Percentiles rank a stretch among this genome's conserved stretches.
phyloP scores from a whole-genome alignment of 1,284 basidiomycete genomes.

The Vanrija humicola region DNA sequence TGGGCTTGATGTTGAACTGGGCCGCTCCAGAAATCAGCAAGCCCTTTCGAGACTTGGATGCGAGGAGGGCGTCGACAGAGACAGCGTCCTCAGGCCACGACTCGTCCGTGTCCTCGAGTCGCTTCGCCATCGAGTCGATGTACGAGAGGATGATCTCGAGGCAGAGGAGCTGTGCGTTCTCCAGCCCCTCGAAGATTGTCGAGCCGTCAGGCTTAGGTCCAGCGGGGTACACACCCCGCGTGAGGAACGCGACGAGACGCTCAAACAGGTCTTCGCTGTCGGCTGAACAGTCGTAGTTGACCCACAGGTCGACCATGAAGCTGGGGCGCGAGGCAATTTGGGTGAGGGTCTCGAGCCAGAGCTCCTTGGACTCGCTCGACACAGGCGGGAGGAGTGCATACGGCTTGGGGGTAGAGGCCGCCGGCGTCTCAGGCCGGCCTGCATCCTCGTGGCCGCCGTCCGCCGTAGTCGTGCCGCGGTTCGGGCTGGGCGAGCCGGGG shows the following conservation, averaged over 20 bases:
- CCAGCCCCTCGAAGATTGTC: constrained; percentile 56
- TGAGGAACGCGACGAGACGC: constrained; percentile 81
- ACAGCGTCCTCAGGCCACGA: constrained; percentile 60
- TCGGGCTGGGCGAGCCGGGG: constrained; percentile 55
- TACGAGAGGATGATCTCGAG: constrained; percentile 84
- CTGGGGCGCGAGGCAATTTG: constrained; percentile 66
- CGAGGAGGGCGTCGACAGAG: constrained; percentile 59
- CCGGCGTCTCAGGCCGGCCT: constrained; percentile 13
- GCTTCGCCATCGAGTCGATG: constrained; percentile 80
- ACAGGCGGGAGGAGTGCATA: constrained; percentile 55
- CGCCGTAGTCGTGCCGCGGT: constrained; percentile 8
- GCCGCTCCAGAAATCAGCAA: constrained; percentile 78
- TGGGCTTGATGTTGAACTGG: constrained; percentile 94
- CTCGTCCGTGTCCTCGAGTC: constrained; percentile 65
- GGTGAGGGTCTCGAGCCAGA: constrained; percentile 82
- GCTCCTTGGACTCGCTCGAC: constrained; percentile 80
- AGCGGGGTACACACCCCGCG: constrained; percentile 74
- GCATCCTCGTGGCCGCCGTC: constrained; percentile 12
- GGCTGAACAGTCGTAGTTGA: constrained; percentile 95
- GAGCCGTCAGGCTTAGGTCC: constrained; percentile 36
- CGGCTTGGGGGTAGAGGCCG: constrained; percentile 32
- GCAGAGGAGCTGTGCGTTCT: constrained; percentile 79
- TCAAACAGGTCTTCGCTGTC: constrained; percentile 97
- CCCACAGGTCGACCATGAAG: constrained; percentile 92
- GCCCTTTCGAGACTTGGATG: constrained; percentile 79